Evolutionary conservation across 345 rosid species (phyloP), one percentile per base, ranked within the genome.

Genomic region (Moricandia arvensis): DNA sequence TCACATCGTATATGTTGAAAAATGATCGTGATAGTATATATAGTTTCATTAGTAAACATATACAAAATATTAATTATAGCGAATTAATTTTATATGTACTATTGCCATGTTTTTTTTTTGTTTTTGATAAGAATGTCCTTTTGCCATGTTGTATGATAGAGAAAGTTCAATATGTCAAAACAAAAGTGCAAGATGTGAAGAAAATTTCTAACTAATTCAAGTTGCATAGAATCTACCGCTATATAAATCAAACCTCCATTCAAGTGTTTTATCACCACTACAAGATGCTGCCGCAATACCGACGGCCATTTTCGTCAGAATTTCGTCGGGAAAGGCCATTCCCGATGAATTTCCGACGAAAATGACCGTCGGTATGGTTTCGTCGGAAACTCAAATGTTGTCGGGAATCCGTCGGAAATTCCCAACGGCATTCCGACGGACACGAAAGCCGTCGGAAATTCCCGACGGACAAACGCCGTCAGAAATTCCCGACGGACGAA

Each of bases 101-200:
- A 43, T 45, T 59, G 27, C 8, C 17, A 62, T 69, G 74, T 53
- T 75, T n/a, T n/a, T n/a, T n/a, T n/a, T n/a, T n/a, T n/a, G n/a
- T n/a, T n/a, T n/a, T n/a, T n/a, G n/a, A n/a, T n/a, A n/a, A n/a
- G n/a, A n/a, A 67, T 59, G 12, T 15, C 43, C 33, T 35, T 31
- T 45, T 59, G 27, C 8, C 17, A 62, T 69, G 74, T 53, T 75
- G 58, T 69, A 15, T n/a, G 37, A 17, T 55, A 35, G 41, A 57
- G 7, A 21, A 24, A 8, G 21, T 13, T 13, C 18, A 26, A 67
- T 26, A 55, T 57, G 63, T 29, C n/a, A 35, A 55, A 57, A 13
- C 8, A 35, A 69, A 58, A 35, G 12, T 33, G 34, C 34, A 12
- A 70, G 61, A 15, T 59, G 58, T 26, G 2, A 41, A 6, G 43